Percentiles rank a stretch among this genome's conserved stretches.
Conservation (phyloP, 306 rosid species). For the Trichosanthes truncata region DNA sequence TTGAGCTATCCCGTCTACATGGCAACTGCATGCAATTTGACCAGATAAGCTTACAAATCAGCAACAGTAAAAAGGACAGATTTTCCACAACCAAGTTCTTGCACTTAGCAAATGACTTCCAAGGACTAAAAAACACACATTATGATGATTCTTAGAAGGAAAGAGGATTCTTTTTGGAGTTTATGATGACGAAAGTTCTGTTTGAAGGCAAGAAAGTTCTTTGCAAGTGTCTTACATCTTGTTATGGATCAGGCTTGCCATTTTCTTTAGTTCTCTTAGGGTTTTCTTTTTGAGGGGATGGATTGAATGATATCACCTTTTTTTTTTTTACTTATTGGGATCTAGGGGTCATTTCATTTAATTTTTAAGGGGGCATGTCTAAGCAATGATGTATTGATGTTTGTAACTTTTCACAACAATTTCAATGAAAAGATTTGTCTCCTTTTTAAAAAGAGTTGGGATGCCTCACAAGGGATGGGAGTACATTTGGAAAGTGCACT, state of each 20-base stretch:
- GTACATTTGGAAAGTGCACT: neutral
- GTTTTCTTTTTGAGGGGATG: neutral
- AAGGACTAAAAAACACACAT: neutral
- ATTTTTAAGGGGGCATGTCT: neutral
- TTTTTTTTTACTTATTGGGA: neutral
- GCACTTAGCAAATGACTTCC: too few relatives aligned
- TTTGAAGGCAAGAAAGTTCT: neutral
- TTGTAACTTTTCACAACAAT: neutral
- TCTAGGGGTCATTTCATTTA: neutral
- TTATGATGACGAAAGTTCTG: neutral
- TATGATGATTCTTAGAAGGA: neutral
- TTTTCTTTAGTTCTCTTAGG: neutral
- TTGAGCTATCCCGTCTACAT: neutral
- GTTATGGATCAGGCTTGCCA: neutral
- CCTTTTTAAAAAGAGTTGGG: neutral
- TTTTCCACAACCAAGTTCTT: too few relatives aligned
- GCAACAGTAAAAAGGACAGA: neutral
- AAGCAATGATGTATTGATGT: neutral
- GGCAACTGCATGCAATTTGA: neutral
- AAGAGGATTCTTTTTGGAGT: neutral
- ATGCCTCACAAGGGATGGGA: neutral
- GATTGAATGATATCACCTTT: neutral
- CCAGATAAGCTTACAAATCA: neutral
- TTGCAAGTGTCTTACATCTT: neutral
- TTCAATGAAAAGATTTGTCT: neutral